These are phyloP conservation scores for Alternaria gansuensis DNA, from an alignment of 2,329 filamentous ascomycete genomes.

Conservation along the genomic window DNA sequence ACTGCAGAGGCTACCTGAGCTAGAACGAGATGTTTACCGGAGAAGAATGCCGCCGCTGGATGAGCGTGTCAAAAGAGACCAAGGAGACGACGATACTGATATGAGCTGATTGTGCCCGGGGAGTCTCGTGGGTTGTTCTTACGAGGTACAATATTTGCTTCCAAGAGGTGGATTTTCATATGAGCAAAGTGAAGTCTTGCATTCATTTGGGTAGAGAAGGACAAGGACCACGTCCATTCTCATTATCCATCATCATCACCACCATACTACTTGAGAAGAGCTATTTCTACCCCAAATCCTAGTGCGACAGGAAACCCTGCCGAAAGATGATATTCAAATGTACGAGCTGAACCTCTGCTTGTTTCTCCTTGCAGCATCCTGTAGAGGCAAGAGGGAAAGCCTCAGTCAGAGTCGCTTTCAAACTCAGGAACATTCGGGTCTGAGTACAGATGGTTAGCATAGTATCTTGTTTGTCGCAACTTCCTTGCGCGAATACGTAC, in stretches of 20 bases:
- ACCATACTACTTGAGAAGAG: neutral
- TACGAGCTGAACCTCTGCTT: neutral
- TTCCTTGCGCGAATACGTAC: conserved; percentile 38
- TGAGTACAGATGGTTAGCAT: conserved; percentile 28
- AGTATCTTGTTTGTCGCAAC: neutral
- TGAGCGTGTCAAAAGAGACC: neutral
- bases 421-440: conserved; percentile 59
- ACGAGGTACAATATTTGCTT: neutral
- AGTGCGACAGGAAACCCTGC: neutral
- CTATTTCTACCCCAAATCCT: neutral
- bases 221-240: neutral
- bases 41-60: conserved; percentile 7
- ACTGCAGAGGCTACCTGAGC: conserved; percentile 26
- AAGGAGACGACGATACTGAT: neutral
- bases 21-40: conserved; percentile 27
- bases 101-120: neutral
- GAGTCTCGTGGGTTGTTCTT: neutral
- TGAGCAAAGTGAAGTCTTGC: neutral
- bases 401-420: conserved; percentile 56
- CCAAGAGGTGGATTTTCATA: neutral
- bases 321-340: neutral
- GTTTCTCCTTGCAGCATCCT: neutral
- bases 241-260: neutral
- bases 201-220: neutral
- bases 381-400: neutral